Evolutionary conservation across 371 early-diverging fungal species (phyloP), one percentile per base, ranked within the genome.

Genomic region (Mucor irregularis): DNA sequence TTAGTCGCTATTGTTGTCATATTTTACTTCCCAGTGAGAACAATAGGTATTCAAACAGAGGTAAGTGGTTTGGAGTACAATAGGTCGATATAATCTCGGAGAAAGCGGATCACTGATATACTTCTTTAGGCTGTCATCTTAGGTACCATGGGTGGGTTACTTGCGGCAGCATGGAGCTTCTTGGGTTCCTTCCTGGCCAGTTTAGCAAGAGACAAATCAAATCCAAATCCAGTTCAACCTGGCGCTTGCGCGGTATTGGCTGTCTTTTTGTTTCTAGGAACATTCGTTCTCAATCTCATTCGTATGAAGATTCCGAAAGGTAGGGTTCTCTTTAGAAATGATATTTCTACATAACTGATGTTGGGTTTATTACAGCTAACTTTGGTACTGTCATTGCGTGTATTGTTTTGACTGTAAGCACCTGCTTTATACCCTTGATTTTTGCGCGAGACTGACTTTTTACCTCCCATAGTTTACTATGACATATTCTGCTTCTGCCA

Each of bases 371-470:
- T 26, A 16, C 49, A 76, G 77, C 73, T 35, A 76, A 71, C 39
- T 73, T 76, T 54, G 71, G 61, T 16, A 47, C 67, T 56, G 58
- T 76, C 6, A 62, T 53, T 48, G 73, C 71, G 5, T 70, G 67
- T 46, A 73, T 76, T 49, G 31, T 73, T 0, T 17, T 73, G 19
- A 49, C 64, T 6, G 72, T 68, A 61, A 67, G 53, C 31, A n/a
- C n/a, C n/a, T n/a, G n/a, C n/a, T n/a, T n/a, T n/a, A n/a, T n/a
- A n/a, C n/a, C n/a, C n/a, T n/a, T n/a, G n/a, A n/a, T n/a, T n/a
- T n/a, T n/a, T n/a, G n/a, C n/a, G n/a, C n/a, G n/a, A n/a, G n/a
- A n/a, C n/a, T n/a, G n/a, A n/a, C n/a, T n/a, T n/a, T n/a, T n/a
- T n/a, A n/a, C n/a, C n/a, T n/a, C n/a, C n/a, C 16, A 37, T 61